Percentiles rank a stretch among this genome's conserved stretches.
phyloP scores from a whole-genome alignment of 805 yeast species.

The Saccharomyces kudriavzevii region DNA sequence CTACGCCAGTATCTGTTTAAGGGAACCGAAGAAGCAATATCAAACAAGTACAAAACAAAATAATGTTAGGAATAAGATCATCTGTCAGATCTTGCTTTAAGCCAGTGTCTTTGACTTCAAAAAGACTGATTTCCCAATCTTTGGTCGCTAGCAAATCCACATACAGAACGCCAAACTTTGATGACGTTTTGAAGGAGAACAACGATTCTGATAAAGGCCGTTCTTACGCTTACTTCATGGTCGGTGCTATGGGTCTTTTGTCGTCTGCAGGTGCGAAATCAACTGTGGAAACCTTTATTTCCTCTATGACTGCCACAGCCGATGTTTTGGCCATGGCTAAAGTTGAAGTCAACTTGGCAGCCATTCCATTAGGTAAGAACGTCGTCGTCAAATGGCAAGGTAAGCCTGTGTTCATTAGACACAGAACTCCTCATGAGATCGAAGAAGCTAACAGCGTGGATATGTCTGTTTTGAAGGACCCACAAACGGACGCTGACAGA shows the following conservation, averaged over 20 bases:
- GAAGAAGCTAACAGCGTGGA: slow-evolving; percentile 88
- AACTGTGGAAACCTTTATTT: slow-evolving; percentile 85
- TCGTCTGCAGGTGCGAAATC: slow-evolving; percentile 94
- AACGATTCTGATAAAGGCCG: slow-evolving; percentile 69
- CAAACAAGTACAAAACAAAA: neutral
- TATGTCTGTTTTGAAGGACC: slow-evolving; percentile 77
- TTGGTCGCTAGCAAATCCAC: slow-evolving; percentile 49
- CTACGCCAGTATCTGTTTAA: neutral
- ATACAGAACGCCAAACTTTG: slow-evolving; percentile 87
- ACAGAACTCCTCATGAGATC: slow-evolving; percentile 89
- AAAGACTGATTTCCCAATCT: slow-evolving; percentile 22
- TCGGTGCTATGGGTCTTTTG: slow-evolving; percentile 87
- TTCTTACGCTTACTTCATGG: slow-evolving; percentile 92
- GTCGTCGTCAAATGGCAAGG: slow-evolving; percentile 99
- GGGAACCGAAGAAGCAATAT: slow-evolving; percentile 1
- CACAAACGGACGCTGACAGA: slow-evolving; percentile 87
- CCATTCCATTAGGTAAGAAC: slow-evolving; percentile 95
- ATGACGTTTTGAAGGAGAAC: slow-evolving; percentile 65
- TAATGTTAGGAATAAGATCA: neutral
- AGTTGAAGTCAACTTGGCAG: slow-evolving; percentile 90
- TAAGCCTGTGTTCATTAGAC: slow-evolving; percentile 98
- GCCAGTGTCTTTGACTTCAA: slow-evolving; percentile 5
- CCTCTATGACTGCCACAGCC: slow-evolving; percentile 95
- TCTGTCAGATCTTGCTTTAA: neutral
- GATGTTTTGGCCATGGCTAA: slow-evolving; percentile 99